Evolutionary conservation across 345 rosid genomes (phyloP).

Genomic region (Reutealis trisperma): DNA sequence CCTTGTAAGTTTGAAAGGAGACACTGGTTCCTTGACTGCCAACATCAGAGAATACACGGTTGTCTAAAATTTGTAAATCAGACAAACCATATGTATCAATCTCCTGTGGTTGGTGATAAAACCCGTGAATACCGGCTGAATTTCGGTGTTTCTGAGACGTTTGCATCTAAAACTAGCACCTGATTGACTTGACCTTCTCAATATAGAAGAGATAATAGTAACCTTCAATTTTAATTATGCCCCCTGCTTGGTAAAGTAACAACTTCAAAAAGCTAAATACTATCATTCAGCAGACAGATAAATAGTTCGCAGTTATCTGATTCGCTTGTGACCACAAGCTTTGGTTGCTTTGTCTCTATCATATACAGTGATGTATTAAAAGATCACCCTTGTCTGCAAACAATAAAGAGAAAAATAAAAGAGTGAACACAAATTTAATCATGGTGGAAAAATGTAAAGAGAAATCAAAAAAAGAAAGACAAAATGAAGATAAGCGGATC

Average conservation of each 20-base stretch:
- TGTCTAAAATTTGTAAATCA: conserved; percentile 50
- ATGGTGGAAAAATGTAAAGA: not conserved
- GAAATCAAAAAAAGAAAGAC: not conserved
- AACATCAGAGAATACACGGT: conserved; percentile 45
- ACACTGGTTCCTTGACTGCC: conserved; percentile 52
- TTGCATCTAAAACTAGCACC: conserved; percentile 50
- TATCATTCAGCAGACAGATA: conserved; percentile 3
- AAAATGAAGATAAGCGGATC: not conserved
- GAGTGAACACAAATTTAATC: not conserved
- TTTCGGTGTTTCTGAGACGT: conserved; percentile 62
- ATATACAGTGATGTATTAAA: conserved; percentile 3
- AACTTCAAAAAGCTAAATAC: not conserved
- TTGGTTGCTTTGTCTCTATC: not conserved
- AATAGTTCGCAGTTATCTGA: not conserved
- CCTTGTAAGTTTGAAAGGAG: conserved; percentile 52
- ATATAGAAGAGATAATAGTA: not conserved
- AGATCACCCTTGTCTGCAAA: conserved; percentile 18
- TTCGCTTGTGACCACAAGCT: not conserved
- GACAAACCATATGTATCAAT: conserved; percentile 50
- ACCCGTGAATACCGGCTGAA: conserved; percentile 51
- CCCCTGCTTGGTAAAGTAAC: conserved; percentile 4
- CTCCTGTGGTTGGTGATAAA: conserved; percentile 52
- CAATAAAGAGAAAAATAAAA: not conserved
- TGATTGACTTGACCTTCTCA: conserved; percentile 3
- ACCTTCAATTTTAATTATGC: conserved; percentile 5